These are phyloP conservation scores for Solanum dulcamara DNA, from an alignment of 257 asterid species.

Conservation along the genomic window DNA sequence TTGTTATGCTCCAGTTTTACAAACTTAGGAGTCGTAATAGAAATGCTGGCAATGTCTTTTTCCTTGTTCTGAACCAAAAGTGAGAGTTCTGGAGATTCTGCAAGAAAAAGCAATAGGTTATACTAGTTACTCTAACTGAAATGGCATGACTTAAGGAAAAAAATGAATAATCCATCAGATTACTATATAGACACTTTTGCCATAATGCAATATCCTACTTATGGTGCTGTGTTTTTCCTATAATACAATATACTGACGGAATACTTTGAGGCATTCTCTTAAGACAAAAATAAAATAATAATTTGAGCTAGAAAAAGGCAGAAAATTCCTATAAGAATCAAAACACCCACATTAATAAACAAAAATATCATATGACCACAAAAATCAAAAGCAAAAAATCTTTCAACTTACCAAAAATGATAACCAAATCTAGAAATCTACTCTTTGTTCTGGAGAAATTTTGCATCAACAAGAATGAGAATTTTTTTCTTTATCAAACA, in stretches of 20 bases:
- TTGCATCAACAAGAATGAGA: no score
- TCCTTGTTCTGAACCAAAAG: slow-evolving; percentile 76
- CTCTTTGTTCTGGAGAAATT: no score
- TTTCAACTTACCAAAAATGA: no score
- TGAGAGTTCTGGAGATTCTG: slow-evolving; percentile 79
- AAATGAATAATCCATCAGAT: background rate
- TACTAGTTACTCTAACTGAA: background rate
- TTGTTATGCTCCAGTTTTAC: slow-evolving; percentile 44
- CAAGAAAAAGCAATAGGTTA: slow-evolving; percentile 6
- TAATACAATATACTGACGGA: background rate
- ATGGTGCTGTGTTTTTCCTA: background rate
- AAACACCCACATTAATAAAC: no score
- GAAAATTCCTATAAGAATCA: no score
- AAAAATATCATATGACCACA: no score
- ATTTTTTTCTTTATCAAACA: no score
- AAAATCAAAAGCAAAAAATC: no score
- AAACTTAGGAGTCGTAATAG: slow-evolving; percentile 49
- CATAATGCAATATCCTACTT: background rate
- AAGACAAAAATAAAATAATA: no score
- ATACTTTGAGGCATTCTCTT: background rate
- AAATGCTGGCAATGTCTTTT: slow-evolving; percentile 32
- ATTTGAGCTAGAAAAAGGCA: no score
- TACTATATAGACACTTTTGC: background rate
- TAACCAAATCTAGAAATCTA: no score
- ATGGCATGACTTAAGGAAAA: background rate